Conservation (phyloP, 139 green algal genomes). For the Volvox reticuliferus region DNA sequence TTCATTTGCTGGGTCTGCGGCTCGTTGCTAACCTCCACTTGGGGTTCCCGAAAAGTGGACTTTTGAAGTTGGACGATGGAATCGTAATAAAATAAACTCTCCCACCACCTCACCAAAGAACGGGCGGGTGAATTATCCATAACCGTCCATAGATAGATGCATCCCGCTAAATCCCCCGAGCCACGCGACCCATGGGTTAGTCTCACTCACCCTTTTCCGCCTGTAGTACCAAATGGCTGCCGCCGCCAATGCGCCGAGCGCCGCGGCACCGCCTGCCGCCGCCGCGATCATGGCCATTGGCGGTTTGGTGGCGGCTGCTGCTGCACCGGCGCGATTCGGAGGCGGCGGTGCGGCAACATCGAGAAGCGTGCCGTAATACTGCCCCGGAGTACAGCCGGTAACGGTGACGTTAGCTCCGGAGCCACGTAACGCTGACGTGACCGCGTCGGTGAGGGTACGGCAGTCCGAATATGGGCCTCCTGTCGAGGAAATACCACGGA, state of each 20-base stretch:
- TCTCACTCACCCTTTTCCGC: background rate
- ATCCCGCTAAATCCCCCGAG: too few relatives aligned
- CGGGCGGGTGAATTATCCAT: too few relatives aligned
- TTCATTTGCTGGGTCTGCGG: too few relatives aligned
- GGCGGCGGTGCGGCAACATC: background rate
- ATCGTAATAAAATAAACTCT: too few relatives aligned
- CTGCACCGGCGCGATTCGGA: background rate
- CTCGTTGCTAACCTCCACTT: too few relatives aligned
- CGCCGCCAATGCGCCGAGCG: constrained; percentile 8
- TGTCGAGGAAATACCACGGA: background rate
- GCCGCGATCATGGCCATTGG: background rate
- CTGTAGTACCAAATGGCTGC: background rate
- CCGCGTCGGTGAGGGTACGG: background rate
- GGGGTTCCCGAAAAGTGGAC: too few relatives aligned
- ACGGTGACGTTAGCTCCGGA: background rate
- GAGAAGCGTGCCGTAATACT: background rate
- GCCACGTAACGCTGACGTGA: background rate
- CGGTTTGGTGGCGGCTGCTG: background rate
- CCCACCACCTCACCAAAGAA: too few relatives aligned
- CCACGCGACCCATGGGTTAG: too few relatives aligned
- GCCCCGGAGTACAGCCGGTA: background rate
- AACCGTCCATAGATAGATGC: too few relatives aligned
- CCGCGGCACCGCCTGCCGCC: constrained; percentile 1
- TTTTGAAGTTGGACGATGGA: too few relatives aligned
- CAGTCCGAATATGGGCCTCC: background rate